Conservation (phyloP, 2,329 filamentous ascomycete species). For the Aspergillus fischeri region DNA sequence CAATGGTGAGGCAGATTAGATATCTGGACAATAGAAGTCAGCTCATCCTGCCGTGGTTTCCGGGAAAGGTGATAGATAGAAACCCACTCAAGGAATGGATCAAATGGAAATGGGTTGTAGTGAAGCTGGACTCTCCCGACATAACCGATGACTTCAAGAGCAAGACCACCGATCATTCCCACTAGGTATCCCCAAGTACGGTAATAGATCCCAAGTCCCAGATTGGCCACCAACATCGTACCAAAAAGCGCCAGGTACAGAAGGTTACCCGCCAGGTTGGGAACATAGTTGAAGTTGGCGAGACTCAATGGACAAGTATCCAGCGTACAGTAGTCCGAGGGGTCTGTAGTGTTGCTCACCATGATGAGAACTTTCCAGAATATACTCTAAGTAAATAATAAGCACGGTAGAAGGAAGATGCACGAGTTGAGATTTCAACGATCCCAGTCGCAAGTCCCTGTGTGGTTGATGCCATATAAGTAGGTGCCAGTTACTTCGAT, state of each 20-base stretch:
- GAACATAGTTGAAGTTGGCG: slow-evolving; percentile 51
- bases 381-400: not conserved
- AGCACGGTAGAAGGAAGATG: not conserved
- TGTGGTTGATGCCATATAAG: not conserved
- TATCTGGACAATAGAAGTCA: not conserved
- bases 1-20: not conserved
- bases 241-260: slow-evolving; percentile 50
- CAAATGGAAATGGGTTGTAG: slow-evolving; percentile 43
- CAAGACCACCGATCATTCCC: slow-evolving; percentile 51
- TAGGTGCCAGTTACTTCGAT: not conserved
- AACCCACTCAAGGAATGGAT: slow-evolving; percentile 41
- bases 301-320: slow-evolving; percentile 29
- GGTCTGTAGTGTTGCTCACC: not conserved
- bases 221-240: slow-evolving; percentile 40
- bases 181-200: slow-evolving; percentile 49
- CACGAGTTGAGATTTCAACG: not conserved
- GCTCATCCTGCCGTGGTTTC: not conserved
- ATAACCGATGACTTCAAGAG: slow-evolving; percentile 59
- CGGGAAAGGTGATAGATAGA: not conserved
- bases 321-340: slow-evolving; percentile 27
- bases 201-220: slow-evolving; percentile 41
- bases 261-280: slow-evolving; percentile 52
- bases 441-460: not conserved
- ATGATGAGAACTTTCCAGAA: not conserved
- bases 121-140: slow-evolving; percentile 53